Percentiles rank a stretch among this genome's conserved stretches.
Conservation (phyloP, 129 eudicot species). For the Smallanthus sonchifolius region DNA sequence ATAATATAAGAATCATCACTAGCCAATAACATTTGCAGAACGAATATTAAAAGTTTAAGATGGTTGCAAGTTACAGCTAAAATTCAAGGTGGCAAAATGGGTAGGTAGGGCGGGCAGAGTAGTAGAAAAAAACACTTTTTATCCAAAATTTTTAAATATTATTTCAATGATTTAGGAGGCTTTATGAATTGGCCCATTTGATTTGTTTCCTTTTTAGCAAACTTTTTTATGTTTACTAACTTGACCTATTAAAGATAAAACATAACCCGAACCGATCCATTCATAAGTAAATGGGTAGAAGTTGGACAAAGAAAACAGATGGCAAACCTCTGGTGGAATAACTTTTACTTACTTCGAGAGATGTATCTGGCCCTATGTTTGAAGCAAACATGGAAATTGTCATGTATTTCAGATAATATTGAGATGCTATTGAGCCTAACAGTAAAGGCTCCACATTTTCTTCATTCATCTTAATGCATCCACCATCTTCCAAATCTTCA, state of each 20-base stretch:
- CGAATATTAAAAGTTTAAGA: not conserved
- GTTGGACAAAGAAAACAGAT: not conserved
- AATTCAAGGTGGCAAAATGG: not conserved
- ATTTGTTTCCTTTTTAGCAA: not conserved
- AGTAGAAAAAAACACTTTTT: not conserved
- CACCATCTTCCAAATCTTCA: conserved; percentile 97
- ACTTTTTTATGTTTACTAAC: not conserved
- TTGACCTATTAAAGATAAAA: not conserved
- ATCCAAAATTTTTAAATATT: not conserved
- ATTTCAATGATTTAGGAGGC: not conserved
- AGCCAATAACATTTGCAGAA: not conserved
- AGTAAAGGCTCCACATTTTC: conserved; percentile 78
- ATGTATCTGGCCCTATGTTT: conserved; percentile 77
- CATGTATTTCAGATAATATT: conserved; percentile 81
- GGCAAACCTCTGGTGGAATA: not conserved
- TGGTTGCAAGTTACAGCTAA: not conserved
- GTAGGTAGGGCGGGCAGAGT: not conserved
- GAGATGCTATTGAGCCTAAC: conserved; percentile 91
- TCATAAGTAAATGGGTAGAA: not conserved
- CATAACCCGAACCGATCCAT: not conserved
- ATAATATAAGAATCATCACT: not conserved
- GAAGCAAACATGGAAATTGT: conserved; percentile 96
- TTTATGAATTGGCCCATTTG: not conserved
- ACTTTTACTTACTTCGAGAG: conserved; percentile 72
- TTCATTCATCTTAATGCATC: conserved; percentile 74